These are phyloP conservation scores for Globisporangium nunn DNA, from an alignment of 352 stramenopile genomes.

Conservation along the genomic window DNA sequence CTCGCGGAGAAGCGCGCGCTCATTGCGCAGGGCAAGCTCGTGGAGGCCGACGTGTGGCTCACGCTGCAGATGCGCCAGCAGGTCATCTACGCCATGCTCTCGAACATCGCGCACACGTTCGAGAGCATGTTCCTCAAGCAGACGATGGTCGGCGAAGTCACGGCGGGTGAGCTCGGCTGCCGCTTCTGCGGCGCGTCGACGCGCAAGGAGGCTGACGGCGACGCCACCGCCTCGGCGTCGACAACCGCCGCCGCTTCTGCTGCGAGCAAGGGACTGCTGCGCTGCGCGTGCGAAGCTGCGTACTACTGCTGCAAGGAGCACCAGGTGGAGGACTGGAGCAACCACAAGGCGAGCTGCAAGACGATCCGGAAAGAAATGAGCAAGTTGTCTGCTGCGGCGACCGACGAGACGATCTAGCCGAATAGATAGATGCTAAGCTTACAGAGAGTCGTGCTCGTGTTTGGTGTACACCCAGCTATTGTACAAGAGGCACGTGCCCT, in stretches of 20 bases:
- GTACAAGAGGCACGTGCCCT: not conserved
- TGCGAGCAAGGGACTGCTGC: slow-evolving; percentile 24
- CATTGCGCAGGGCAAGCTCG: slow-evolving; percentile 64
- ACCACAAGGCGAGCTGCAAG: slow-evolving; percentile 76
- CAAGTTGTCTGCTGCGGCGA: not conserved
- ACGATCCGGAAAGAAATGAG: slow-evolving; percentile 40
- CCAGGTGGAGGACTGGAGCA: slow-evolving; percentile 74
- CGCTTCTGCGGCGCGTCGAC: slow-evolving; percentile 55
- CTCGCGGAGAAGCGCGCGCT: slow-evolving; percentile 57
- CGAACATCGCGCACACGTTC: slow-evolving; percentile 78
- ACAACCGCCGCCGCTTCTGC: not conserved
- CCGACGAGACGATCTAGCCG: not conserved
- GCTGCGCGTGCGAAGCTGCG: slow-evolving; percentile 65
- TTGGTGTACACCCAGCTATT: not conserved
- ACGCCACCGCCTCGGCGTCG: not conserved
- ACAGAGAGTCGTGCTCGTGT: not conserved
- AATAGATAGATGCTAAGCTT: not conserved
- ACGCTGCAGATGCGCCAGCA: slow-evolving; percentile 84
- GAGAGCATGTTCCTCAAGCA: slow-evolving; percentile 78
- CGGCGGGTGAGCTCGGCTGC: slow-evolving; percentile 53
- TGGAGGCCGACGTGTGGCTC: slow-evolving; percentile 82
- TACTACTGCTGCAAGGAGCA: slow-evolving; percentile 85
- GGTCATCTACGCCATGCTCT: slow-evolving; percentile 71
- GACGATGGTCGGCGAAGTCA: slow-evolving; percentile 59
- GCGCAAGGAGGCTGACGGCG: slow-evolving; percentile 9